Conservation (phyloP, 768 basidiomycete species). For the Boletus pseudopeckii region DNA sequence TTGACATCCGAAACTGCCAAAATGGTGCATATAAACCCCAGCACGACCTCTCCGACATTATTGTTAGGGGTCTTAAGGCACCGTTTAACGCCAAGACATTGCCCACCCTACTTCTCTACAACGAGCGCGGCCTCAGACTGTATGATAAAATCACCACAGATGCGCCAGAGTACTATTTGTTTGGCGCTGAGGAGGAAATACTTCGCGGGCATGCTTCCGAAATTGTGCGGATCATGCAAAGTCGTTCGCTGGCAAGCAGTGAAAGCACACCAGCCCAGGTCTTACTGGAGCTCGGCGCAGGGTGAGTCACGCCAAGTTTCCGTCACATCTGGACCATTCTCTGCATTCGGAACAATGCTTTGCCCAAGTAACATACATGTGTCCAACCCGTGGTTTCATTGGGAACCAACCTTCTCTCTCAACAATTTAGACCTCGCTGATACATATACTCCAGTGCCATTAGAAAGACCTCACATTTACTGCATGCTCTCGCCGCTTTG, state of each 20-base stretch:
- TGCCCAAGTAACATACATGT: background rate
- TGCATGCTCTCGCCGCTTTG: slow-evolving; percentile 63
- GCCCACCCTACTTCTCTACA: slow-evolving; percentile 84
- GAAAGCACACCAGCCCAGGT: slow-evolving; percentile 43
- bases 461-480: slow-evolving; percentile 84
- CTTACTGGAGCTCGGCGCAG: slow-evolving; percentile 90
- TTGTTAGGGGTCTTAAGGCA: slow-evolving; percentile 54
- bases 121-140: slow-evolving; percentile 78
- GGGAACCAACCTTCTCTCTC: background rate
- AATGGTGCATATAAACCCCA: background rate
- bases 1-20: slow-evolving; percentile 22
- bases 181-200: slow-evolving; percentile 83
- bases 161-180: slow-evolving; percentile 85
- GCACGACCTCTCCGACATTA: slow-evolving; percentile 41
- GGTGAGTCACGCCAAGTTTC: slow-evolving; percentile 49
- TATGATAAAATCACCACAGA: slow-evolving; percentile 84
- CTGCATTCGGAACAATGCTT: background rate
- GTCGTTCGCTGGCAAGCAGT: slow-evolving; percentile 18
- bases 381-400: background rate
- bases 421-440: slow-evolving; percentile 8
- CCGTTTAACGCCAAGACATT: slow-evolving; percentile 57
- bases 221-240: slow-evolving; percentile 73
- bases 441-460: slow-evolving; percentile 52
- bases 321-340: background rate
- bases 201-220: slow-evolving; percentile 68